Evolutionary conservation across 2,329 filamentous ascomycete genomes (phyloP).

Genomic region (Trichoderma atroviride): DNA sequence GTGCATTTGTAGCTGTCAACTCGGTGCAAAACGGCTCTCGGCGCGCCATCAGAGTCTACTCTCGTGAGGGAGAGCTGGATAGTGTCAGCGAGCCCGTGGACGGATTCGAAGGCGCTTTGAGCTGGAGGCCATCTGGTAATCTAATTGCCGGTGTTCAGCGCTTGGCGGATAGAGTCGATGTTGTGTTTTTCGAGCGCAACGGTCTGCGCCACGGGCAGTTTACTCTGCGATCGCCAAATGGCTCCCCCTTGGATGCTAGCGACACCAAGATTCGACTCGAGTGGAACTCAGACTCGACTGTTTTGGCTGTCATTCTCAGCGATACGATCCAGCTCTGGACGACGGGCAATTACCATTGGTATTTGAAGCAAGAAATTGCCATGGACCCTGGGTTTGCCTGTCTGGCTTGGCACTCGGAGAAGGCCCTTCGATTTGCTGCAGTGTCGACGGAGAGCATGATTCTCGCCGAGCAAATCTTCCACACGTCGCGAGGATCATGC

Average conservation of each 20-base stretch:
- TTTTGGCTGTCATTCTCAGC: slow-evolving; percentile 77
- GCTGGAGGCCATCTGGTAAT: slow-evolving; percentile 90
- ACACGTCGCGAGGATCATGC: slow-evolving; percentile 69
- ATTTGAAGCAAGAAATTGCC: slow-evolving; percentile 85
- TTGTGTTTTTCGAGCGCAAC: slow-evolving; percentile 96
- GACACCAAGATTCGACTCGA: slow-evolving; percentile 61
- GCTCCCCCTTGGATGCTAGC: slow-evolving; percentile 56
- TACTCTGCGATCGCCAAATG: slow-evolving; percentile 68
- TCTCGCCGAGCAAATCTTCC: slow-evolving; percentile 68
- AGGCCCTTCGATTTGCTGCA: slow-evolving; percentile 68
- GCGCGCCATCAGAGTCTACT: slow-evolving; percentile 86
- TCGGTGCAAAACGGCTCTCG: slow-evolving; percentile 69
- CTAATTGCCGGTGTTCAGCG: slow-evolving; percentile 85
- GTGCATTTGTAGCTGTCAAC: slow-evolving; percentile 86
- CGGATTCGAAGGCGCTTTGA: slow-evolving; percentile 81
- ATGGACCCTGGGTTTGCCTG: slow-evolving; percentile 37
- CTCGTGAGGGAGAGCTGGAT: slow-evolving; percentile 84
- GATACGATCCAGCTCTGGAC: slow-evolving; percentile 91
- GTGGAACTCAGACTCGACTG: slow-evolving; percentile 93
- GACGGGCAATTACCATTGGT: slow-evolving; percentile 97
- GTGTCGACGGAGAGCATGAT: slow-evolving; percentile 55
- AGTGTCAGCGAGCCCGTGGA: slow-evolving; percentile 95
- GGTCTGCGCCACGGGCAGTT: slow-evolving; percentile 97
- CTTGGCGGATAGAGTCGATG: slow-evolving; percentile 67
- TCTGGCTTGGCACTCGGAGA: slow-evolving; percentile 84